phyloP scores from a whole-genome alignment of 1,139 yeast genomes.

The Debaryomyces nepalensis region DNA sequence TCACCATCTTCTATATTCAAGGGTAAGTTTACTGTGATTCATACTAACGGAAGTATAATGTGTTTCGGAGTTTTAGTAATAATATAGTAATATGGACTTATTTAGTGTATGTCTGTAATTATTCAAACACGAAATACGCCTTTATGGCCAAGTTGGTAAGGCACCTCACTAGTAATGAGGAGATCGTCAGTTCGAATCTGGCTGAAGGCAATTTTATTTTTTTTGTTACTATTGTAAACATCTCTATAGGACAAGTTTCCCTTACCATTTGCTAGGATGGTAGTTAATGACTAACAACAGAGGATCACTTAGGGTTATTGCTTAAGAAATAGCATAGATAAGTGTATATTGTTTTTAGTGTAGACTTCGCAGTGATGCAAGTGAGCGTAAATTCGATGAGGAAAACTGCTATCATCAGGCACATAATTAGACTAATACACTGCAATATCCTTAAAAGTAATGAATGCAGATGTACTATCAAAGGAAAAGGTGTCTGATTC shows the following conservation, averaged over 20 bases:
- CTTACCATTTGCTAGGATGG: not conserved
- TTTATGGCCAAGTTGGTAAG: constrained; percentile 86
- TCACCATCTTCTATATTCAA: too few relatives aligned
- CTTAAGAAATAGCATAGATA: not conserved
- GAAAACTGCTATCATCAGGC: not conserved
- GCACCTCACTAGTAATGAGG: constrained; percentile 91
- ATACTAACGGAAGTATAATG: too few relatives aligned
- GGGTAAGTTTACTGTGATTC: too few relatives aligned
- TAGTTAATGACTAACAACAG: too few relatives aligned
- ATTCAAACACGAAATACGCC: constrained; percentile 29
- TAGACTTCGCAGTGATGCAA: not conserved
- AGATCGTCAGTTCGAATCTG: constrained; percentile 88
- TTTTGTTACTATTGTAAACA: not conserved
- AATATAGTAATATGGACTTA: too few relatives aligned
- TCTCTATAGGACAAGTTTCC: not conserved
- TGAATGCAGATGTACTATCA: constrained; percentile 7
- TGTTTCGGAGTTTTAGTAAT: too few relatives aligned
- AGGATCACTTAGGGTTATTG: not conserved
- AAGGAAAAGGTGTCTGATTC: constrained; percentile 12
- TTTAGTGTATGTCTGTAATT: too few relatives aligned
- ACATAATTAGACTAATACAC: not conserved
- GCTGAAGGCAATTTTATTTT: constrained; percentile 62
- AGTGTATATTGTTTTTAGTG: not conserved
- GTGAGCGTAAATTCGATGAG: constrained; percentile 10
- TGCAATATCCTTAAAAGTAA: not conserved